phyloP scores from a whole-genome alignment of 2,329 filamentous ascomycete genomes.

The Zasmidium cellare region DNA sequence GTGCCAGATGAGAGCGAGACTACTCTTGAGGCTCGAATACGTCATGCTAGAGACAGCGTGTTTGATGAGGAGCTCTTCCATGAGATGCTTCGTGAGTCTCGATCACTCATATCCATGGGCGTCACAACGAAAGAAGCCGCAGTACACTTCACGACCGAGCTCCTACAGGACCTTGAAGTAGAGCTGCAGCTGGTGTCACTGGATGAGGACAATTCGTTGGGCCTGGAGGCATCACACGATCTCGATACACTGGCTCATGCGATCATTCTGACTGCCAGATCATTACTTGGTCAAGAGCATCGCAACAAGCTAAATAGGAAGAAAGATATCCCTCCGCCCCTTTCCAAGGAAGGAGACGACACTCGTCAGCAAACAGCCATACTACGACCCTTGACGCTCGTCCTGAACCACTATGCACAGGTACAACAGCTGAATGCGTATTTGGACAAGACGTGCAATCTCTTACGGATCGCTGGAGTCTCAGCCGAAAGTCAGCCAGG shows the following conservation, averaged over 20 bases:
- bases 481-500: constrained; percentile 2
- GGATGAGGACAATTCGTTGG: constrained; percentile 17
- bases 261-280: constrained; percentile 66
- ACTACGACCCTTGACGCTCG: constrained; percentile 58
- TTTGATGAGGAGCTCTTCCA: constrained; percentile 88
- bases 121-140: constrained; percentile 61
- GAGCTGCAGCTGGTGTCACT: constrained; percentile 67
- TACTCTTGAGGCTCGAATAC: constrained; percentile 66
- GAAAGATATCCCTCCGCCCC: constrained; percentile 62
- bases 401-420: constrained; percentile 51
- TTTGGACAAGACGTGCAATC: constrained; percentile 21
- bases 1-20: constrained; percentile 51
- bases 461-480: constrained; percentile 1
- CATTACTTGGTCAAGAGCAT: constrained; percentile 79
- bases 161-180: constrained; percentile 56
- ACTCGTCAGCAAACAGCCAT: constrained; percentile 53
- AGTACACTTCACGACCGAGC: constrained; percentile 33
- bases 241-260: constrained; percentile 60
- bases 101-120: constrained; percentile 68
- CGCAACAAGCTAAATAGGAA: constrained; percentile 70
- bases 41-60: constrained; percentile 74
- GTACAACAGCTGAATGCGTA: constrained; percentile 39
- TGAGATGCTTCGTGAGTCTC: constrained; percentile 80
- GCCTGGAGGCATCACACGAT: constrained; percentile 26
- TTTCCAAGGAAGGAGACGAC: constrained; percentile 52